Base-by-base conservation (phyloP, 2,329 filamentous ascomycete species). In the Stachybotrys echinatus region DNA sequence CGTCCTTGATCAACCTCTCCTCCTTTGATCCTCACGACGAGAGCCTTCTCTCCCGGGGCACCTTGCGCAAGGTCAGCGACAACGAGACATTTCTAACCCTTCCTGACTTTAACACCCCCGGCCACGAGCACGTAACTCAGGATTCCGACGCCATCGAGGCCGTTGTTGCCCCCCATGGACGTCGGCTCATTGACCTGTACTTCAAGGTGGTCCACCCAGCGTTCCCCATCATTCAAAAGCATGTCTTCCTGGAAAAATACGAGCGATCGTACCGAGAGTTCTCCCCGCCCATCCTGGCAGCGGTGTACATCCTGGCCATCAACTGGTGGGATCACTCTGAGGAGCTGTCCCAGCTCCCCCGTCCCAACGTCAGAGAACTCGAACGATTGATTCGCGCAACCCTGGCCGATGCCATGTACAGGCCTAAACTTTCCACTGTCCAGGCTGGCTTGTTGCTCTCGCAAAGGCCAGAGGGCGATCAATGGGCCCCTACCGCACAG, bases 401-500 rank as follows among this genome's bases (percentile, higher is more conserved):
- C 17, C 74, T 96, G 48, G 81, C 83, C 8, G 83, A 90, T 56
- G 88, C 89, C 47, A 85, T 95, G 75, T 86, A 87, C 61, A 77
- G 88, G 51, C 89, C 92, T 1, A 95, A 95, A 63, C 75, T 92
- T 23, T 90, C 87, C 6, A 89, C 87, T 2, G 78, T 92, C 3
- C 88, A 92, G 65, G 88, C 88, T 18, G 88, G 88, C 0, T 71
- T 92, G 27, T 69, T 92, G 14, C 72, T 92, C 14, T 82, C 89
- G 12, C 88, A 92, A 61, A 77, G 86, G 23, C 85, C 87, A 6
- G 86, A 89, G 57, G 84, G 86, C 12, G 87, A 89, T 59, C 87
- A 91, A 48, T 92, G 91, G 83, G 87, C 88, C 1, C 75, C 92
- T 51, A 96, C 91, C 1, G 89, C 89, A 4, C 91, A 96, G 64